Conservation (phyloP, 805 yeast species). For the Yarrowia yakushimensis region DNA sequence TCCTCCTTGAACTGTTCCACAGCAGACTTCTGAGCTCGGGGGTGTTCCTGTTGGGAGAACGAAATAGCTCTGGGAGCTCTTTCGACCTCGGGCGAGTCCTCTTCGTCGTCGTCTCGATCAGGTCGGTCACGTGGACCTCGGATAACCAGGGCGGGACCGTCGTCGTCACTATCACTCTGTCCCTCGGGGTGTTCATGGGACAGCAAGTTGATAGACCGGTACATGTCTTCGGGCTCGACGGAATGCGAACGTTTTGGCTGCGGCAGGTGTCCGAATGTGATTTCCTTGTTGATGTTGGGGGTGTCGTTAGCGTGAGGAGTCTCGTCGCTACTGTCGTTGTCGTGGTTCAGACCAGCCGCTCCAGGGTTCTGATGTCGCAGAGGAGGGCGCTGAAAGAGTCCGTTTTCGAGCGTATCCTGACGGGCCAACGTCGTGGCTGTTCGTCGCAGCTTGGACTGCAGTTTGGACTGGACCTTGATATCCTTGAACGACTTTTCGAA, state of each 20-base stretch:
- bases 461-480: constrained; percentile 72
- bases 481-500: constrained; percentile 83
- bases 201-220: constrained; percentile 76
- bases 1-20: constrained; percentile 6
- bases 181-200: constrained; percentile 1
- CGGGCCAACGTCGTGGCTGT: constrained; percentile 66
- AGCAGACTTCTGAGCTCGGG: not conserved
- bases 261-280: constrained; percentile 57
- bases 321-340: not conserved
- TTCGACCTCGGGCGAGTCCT: constrained; percentile 1
- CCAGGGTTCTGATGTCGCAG: not conserved
- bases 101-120: constrained; percentile 32
- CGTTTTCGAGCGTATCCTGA: constrained; percentile 33
- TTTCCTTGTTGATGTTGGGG: constrained; percentile 39
- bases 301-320: not conserved
- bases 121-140: constrained; percentile 61
- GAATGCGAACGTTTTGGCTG: constrained; percentile 38
- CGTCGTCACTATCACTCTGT: constrained; percentile 42
- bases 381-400: constrained; percentile 2
- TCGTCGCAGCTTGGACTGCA: constrained; percentile 77
- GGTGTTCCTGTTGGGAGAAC: constrained; percentile 12
- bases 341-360: not conserved
- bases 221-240: constrained; percentile 79
- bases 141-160: constrained; percentile 76
- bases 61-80: not conserved